Percentiles rank a stretch among this genome's conserved stretches.
These are phyloP conservation scores for Mallotus japonicus DNA, from an alignment of 441 rosid species.

Conservation along the genomic window DNA sequence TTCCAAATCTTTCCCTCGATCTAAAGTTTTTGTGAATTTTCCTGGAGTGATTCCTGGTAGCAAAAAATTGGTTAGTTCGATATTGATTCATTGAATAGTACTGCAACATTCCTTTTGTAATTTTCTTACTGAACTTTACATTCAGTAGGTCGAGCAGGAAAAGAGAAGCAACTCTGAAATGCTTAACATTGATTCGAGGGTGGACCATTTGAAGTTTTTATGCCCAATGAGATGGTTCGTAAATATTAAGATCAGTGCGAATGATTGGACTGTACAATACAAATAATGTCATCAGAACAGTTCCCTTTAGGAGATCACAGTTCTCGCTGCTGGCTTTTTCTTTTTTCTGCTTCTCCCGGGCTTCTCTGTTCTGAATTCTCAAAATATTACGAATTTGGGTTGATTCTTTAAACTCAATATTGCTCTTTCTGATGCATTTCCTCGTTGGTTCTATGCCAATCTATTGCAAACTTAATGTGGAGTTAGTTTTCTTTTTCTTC, in stretches of 20 bases:
- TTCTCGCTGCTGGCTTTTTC: background rate
- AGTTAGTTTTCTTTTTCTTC: background rate
- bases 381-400: background rate
- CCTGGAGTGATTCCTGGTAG: background rate
- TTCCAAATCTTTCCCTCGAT: background rate
- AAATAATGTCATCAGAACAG: background rate
- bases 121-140: background rate
- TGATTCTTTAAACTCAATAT: constrained; percentile 2
- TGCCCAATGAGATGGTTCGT: background rate
- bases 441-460: background rate
- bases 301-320: background rate
- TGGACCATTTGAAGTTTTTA: background rate
- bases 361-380: too few species aligned
- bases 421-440: background rate
- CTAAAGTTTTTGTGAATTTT: background rate
- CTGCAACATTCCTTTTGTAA: background rate
- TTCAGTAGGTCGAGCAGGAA: constrained; percentile 5
- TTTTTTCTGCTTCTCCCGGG: background rate
- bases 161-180: background rate
- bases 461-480: background rate
- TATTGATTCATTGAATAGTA: background rate
- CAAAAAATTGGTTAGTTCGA: background rate
- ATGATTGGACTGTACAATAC: background rate
- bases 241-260: background rate
- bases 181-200: background rate